Evolutionary conservation across 108 stramenopile species (phyloP).

Genomic region (Skeletonema menzelii): DNA sequence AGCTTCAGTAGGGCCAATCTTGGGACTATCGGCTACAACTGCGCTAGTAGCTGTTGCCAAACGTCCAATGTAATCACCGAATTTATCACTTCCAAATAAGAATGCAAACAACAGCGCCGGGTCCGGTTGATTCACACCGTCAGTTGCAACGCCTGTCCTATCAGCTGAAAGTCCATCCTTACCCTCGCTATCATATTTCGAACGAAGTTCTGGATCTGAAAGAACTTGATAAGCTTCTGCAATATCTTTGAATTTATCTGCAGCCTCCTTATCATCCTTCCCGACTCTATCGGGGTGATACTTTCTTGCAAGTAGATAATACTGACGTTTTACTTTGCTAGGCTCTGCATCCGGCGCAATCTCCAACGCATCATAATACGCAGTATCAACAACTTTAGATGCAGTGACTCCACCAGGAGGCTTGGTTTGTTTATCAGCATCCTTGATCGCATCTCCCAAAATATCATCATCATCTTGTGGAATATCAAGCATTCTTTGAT

Average conservation of each 20-base stretch:
- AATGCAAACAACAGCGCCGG: conserved; percentile 72
- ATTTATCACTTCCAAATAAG: conserved; percentile 78
- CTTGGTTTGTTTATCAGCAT: conserved; percentile 35
- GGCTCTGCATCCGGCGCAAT: conserved; percentile 68
- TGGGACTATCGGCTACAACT: conserved; percentile 61
- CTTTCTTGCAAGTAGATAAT: conserved; percentile 88
- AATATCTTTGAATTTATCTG: conserved; percentile 77
- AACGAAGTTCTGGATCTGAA: conserved; percentile 64
- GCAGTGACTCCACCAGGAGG: conserved; percentile 10
- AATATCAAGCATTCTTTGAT: conserved; percentile 33
- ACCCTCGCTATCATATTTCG: conserved; percentile 67
- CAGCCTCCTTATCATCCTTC: conserved; percentile 62
- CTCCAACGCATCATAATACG: conserved; percentile 80
- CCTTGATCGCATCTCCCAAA: conserved; percentile 35
- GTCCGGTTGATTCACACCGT: conserved; percentile 34
- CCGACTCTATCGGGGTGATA: conserved; percentile 89
- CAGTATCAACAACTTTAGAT: conserved; percentile 60
- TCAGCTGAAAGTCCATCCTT: conserved; percentile 56
- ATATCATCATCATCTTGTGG: conserved; percentile 74
- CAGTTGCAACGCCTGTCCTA: conserved; percentile 50
- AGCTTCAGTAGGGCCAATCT: conserved; percentile 51
- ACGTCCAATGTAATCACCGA: conserved; percentile 65
- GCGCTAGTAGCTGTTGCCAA: conserved; percentile 71
- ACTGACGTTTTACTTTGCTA: conserved; percentile 86
- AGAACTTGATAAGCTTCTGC: conserved; percentile 86